Base-by-base conservation (phyloP, 768 basidiomycete species). In the Boletellus ananas region DNA sequence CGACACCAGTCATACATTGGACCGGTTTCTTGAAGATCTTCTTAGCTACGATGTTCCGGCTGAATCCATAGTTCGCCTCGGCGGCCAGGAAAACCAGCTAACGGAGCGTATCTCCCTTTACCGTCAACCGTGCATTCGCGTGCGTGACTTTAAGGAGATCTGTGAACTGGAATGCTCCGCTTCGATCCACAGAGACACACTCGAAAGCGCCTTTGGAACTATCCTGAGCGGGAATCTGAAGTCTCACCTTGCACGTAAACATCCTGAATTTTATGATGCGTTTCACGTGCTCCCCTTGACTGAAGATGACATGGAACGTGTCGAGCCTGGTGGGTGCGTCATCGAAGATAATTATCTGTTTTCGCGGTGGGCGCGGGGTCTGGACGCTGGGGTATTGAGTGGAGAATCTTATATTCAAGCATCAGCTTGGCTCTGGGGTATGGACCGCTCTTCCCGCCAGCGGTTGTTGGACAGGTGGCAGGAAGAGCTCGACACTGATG, bases 1-100 rank as follows among this genome's bases (percentile, higher is more conserved):
- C 57, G 85, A 79, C 49, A 87, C 84, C 1, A 87, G 87, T 49
- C 85, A 87, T 49, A 85, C 85, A 0, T 72, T 87, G 0, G 85
- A 87, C 58, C 80, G 85, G 49, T 82, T 87, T 45, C 70, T 87
- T 6, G 74, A 77, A 21, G 78, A 81, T 46, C 73, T 87, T 7
- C 61, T 86, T 13, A 70, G 76, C 31, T 79, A 80, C 31, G 80
- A 75, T 1, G 82, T 87, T 3, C 79, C 82, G 1, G 44, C 47
- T 0, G 3, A 36, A 3, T 70, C 63, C 27, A 77, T 87, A 35
- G 75, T 85, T n/a, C 76, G 85, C 0, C 67, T 87, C 0, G 75
- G 74, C 0, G 74, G 84, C 2, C 84, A 84, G 56, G 70, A 76
- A 2, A 80, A 77, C 5, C 1, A 67, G 0, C 54, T 67, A 0